Conservation (phyloP, 441 rosid genomes). For the Gossypium schwendimanii region DNA sequence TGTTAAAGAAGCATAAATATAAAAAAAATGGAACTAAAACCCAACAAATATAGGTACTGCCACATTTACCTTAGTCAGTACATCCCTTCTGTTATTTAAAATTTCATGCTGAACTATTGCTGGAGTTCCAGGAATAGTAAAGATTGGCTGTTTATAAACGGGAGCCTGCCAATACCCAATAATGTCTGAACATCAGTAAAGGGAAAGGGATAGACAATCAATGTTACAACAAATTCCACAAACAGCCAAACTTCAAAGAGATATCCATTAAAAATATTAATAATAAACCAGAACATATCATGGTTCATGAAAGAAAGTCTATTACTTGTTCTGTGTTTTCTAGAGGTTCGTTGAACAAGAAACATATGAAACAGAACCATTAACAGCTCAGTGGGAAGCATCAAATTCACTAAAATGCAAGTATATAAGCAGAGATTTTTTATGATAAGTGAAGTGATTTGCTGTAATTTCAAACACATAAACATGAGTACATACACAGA, state of each 20-base stretch:
- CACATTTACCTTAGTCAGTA: constrained; percentile 76
- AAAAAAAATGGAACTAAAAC: background rate
- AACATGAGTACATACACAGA: background rate
- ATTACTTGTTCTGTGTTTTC: background rate
- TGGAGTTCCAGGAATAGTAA: constrained; percentile 75
- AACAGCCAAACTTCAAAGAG: background rate
- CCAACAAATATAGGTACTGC: background rate
- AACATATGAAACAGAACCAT: background rate
- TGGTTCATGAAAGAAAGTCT: background rate
- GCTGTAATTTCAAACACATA: background rate
- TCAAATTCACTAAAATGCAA: constrained; percentile 1
- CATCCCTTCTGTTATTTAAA: constrained; percentile 88
- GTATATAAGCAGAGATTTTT: background rate
- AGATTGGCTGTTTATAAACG: constrained; percentile 69
- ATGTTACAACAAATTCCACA: background rate
- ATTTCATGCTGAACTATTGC: constrained; percentile 93
- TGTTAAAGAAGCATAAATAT: constrained; percentile 27
- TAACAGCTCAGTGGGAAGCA: background rate
- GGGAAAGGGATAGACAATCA: background rate
- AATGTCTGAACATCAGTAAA: background rate
- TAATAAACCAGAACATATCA: background rate
- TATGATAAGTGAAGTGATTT: background rate
- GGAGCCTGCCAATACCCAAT: constrained; percentile 48
- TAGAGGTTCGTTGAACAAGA: background rate
- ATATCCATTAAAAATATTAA: background rate